Evolutionary conservation across 305 asterid genomes (phyloP), one percentile per base, ranked within the genome.

Genomic region (Striga hermonthica): DNA sequence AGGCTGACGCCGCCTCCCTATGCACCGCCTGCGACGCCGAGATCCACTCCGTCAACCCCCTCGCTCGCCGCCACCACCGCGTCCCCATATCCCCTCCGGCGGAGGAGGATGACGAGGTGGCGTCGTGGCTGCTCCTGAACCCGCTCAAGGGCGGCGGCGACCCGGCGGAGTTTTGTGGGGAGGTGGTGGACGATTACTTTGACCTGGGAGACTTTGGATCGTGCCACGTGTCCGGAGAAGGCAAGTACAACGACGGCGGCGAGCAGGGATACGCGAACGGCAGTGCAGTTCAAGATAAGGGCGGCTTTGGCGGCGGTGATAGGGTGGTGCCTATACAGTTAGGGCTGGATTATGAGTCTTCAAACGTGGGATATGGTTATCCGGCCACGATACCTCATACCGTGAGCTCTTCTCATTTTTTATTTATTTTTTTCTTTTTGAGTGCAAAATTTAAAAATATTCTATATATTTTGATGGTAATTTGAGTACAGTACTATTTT

Each of bases 41-140:
- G 8, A 81, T 86, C 78, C 95, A 84, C 72, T 81, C 91, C 0
- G 95, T 84, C 22, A 84, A 86, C 71, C 87, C 91, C 4, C 72
- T 86, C 65, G 95, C 95, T 0, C 82, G 82, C 34, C 89, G 95
- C 64, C 95, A 86, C 83, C 87, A 78, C 75, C 84, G 91, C 11
- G 81, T 84, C 40, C 89, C 95, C 5, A 74, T 84, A 34, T 64
- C 81, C 36, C 77, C 31, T 22, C 86, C 3, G 64, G 59, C 9
- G 15, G 4, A 3, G 34, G 13, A 22, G 37, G 43, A 67, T 11
- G 64, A 64, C 57, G 67, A 34, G 7, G 22, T 34, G n/a, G 4
- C 63, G 34, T 75, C 91, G 1, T 83, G 87, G 91, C 68, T 85
- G 39, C 36, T 83, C 60, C 53, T 77, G 57, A 75, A 82, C 38